These are phyloP conservation scores for Cadophora sp. DNA, from an alignment of 2,329 filamentous ascomycete genomes.

Conservation along the genomic window DNA sequence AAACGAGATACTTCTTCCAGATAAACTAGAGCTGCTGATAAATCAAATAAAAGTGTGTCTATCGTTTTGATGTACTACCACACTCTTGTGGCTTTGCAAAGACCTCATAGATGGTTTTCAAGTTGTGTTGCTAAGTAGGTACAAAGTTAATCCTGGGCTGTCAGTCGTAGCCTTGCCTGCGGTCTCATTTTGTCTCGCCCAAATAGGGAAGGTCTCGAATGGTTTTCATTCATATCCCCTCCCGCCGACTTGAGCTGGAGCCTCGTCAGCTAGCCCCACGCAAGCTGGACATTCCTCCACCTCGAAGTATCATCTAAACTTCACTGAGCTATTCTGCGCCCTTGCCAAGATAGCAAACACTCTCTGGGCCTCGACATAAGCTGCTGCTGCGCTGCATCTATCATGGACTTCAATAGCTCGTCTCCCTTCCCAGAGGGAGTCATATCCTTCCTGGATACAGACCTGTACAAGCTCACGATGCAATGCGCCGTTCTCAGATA, in stretches of 20 bases:
- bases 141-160: background rate
- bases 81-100: no score
- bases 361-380: background rate
- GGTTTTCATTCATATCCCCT: background rate
- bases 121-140: no score
- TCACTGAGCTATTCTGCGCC: background rate
- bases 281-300: background rate
- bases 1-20: no score
- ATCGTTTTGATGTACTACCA: no score
- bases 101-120: no score
- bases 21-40: no score
- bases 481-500: conserved; percentile 95
- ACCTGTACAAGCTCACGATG: conserved; percentile 94
- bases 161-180: background rate
- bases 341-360: background rate
- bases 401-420: conserved; percentile 71
- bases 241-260: background rate
- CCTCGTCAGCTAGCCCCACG: background rate
- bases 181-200: background rate
- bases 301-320: background rate
- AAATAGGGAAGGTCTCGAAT: background rate
- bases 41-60: no score
- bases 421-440: conserved; percentile 76
- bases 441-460: conserved; percentile 82
- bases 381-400: no score